Base-by-base conservation (phyloP, 805 yeast species). In the Spathaspora girioi region DNA sequence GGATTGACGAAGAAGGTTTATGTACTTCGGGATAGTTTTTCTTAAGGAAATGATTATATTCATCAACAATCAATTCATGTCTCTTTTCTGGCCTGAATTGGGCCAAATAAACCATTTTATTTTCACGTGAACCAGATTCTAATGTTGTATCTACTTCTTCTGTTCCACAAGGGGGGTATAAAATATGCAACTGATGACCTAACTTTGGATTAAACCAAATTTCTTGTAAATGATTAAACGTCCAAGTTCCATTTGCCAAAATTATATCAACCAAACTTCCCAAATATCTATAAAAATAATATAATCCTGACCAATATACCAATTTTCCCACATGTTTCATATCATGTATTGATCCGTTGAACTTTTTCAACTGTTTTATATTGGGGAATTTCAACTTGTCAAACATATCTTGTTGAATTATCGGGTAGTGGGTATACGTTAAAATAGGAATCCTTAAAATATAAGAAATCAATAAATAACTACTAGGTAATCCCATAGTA, bases 71-170 rank as follows among this genome's bases (percentile, higher is more conserved):
- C 48, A 94, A 70, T 23, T 70, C 76, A 64, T 94, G 98, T 54
- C 99, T 81, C 68, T 94, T 94, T 65, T 94, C 99, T 1, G 97
- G 94, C 52, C 99, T 81, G 69, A 89, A 94, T 68, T 94, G 99
- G 0, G 97, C 98, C 45, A 94, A 70, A 50, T 83, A 87, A 17
- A 87, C 71, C 53, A 85, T 49, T 45, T 68, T 50, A 57, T 65
- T 57, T 59, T 71, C 54, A 63, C 83, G 62, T 64, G 67, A 8
- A 52, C 31, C 53, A 62, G 50, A 3, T 49, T 14, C 67, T 8
- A 19, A 14, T 49, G 8, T 49, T 50, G 15, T 59, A 2, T 23
- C 20, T 41, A 20, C 58, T 46, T 20, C 60, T 58, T 85, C 88
- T 7, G 90, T 82, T 2, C 92, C 89, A 62, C 96, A 89, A 0